Base-by-base conservation (phyloP, 148 eudicot genomes). In the Amaranthus hypochondriacus region DNA sequence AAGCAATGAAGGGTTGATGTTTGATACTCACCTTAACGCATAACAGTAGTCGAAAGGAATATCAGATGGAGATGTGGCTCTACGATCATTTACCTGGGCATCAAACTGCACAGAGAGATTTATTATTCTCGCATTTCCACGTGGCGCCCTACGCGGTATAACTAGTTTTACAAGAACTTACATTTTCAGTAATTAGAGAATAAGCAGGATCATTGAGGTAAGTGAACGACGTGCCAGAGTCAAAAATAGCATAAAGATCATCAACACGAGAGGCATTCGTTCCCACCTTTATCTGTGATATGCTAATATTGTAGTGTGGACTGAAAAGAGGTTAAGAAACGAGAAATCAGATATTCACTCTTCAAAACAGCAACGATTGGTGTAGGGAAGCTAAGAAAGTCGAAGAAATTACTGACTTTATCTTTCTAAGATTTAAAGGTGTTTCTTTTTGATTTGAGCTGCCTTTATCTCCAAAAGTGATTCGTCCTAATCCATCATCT, bases 221-320 rank as follows among this genome's bases (percentile, higher is more conserved):
- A 7, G 97, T 88, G 82, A 92, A 94, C 39, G 98, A 94, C 69
- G 96, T 88, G 56, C 97, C 97, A 28, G 97, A 77, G 83, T 94
- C 98, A 21, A 92, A 94, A 60, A 94, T 81, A 66, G 97, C 96
- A 66, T 69, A 56, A 75, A 89, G 73, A 55, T 58, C 69, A 56
- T 81, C 82, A 48, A 81, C 48, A 63, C 82, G 73, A 49, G 86
- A 84, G 72, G 70, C 72, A 53, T 87, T 89, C 15, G 70, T 18
- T 69, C 83, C 97, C 78, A 93, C 98, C 12, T 9, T 57, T 68
- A 89, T 81, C 79, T 81, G 81, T 62, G 87, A 83, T 70, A 93
- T 60, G 71, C 86, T 93, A 63, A 93, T 50, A 65, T 91, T 89
- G 71, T 93, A 93, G 58, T 78, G 87, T 57, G 87, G 92, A 62